Evolutionary conservation across 2,329 filamentous ascomycete genomes (phyloP).

Genomic region (Meredithiella fracta): DNA sequence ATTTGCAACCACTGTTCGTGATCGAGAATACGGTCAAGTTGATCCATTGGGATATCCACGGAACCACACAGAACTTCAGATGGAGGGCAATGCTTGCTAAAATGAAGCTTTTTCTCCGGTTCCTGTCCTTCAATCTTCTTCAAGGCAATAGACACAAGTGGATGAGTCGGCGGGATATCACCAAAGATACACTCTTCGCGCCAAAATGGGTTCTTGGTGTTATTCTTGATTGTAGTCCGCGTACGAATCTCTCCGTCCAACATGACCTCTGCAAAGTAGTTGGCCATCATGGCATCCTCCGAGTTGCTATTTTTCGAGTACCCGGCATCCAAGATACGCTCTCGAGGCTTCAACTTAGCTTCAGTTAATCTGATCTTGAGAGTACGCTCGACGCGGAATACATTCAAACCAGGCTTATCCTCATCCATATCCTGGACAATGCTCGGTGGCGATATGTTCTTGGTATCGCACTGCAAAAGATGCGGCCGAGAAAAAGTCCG

Average conservation of each 20-base stretch:
- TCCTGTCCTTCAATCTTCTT: slow-evolving; percentile 44
- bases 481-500: slow-evolving; percentile 86
- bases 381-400: slow-evolving; percentile 47
- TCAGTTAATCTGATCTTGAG: slow-evolving; percentile 43
- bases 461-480: slow-evolving; percentile 51
- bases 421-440: slow-evolving; percentile 24
- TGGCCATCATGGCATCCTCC: slow-evolving; percentile 37
- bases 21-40: slow-evolving; percentile 60
- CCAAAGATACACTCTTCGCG: slow-evolving; percentile 63
- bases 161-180: slow-evolving; percentile 53
- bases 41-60: slow-evolving; percentile 69
- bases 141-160: slow-evolving; percentile 52
- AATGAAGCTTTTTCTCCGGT: slow-evolving; percentile 11
- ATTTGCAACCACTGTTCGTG: slow-evolving; percentile 81
- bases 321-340: slow-evolving; percentile 5
- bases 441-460: slow-evolving; percentile 26
- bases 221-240: slow-evolving; percentile 54
- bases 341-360: slow-evolving; percentile 37
- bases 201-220: slow-evolving; percentile 65
- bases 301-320: slow-evolving; percentile 15
- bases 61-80: slow-evolving; percentile 47
- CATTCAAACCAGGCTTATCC: slow-evolving; percentile 26
- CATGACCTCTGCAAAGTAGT: slow-evolving; percentile 65
- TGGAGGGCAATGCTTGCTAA: slow-evolving; percentile 11
- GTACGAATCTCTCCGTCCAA: slow-evolving; percentile 66